These are phyloP conservation scores for Porphyrellus cyaneotinctus DNA, from an alignment of 768 basidiomycete species.

Conservation along the genomic window DNA sequence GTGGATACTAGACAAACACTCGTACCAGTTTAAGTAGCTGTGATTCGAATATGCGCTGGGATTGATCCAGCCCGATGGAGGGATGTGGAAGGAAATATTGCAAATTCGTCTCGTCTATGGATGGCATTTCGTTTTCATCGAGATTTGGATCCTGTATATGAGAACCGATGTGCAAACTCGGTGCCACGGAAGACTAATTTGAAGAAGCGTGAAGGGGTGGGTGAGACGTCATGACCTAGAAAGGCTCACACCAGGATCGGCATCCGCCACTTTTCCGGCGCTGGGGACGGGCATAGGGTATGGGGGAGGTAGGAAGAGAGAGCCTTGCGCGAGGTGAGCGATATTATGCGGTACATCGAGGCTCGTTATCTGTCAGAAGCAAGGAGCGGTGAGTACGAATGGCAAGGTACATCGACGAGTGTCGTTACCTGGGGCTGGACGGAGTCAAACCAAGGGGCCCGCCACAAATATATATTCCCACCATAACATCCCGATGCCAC, in stretches of 20 bases:
- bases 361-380: background rate
- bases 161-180: background rate
- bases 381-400: background rate
- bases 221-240: too few species aligned
- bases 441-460: background rate
- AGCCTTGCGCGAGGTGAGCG: background rate
- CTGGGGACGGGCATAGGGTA: background rate
- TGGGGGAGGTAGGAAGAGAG: background rate
- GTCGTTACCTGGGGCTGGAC: background rate
- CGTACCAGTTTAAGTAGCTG: background rate
- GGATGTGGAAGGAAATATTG: background rate
- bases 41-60: background rate
- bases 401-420: background rate
- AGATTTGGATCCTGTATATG: too few species aligned
- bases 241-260: too few species aligned
- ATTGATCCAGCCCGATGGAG: background rate
- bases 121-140: background rate
- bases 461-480: conserved; percentile 1
- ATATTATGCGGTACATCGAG: background rate
- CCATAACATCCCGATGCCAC: background rate
- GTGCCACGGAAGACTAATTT: background rate
- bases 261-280: background rate
- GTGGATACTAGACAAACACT: too few species aligned
- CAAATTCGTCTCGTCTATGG: background rate
- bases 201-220: background rate